These are phyloP conservation scores for Ormosia emarginata DNA, from an alignment of 306 rosid genomes.

Conservation along the genomic window DNA sequence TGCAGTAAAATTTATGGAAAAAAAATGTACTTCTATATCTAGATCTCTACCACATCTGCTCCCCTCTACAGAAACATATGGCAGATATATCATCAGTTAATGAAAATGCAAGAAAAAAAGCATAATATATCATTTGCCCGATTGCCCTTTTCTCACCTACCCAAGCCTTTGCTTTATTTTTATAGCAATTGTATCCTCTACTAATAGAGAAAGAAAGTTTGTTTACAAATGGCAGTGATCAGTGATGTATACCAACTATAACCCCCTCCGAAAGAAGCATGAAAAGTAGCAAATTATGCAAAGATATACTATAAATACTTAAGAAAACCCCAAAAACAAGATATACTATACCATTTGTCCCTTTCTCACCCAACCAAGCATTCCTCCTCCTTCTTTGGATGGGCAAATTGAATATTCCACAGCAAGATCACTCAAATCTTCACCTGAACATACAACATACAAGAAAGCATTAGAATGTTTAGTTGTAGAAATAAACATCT, in stretches of 20 bases:
- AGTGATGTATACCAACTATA: not conserved
- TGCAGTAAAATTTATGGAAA: not conserved
- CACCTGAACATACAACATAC: conserved; percentile 53
- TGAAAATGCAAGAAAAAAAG: not conserved
- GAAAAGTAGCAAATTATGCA: not conserved
- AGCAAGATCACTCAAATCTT: conserved; percentile 94
- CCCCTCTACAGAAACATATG: not conserved
- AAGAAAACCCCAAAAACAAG: conserved; percentile 6
- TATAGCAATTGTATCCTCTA: not conserved
- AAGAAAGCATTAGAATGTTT: conserved; percentile 1
- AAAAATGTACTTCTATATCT: not conserved
- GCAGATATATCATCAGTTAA: not conserved
- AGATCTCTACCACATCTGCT: not conserved
- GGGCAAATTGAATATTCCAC: conserved; percentile 79
- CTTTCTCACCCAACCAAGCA: conserved; percentile 96
- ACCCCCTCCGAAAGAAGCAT: not conserved
- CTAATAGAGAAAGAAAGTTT: not conserved
- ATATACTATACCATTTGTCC: conserved; percentile 77
- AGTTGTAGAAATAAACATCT: not conserved
- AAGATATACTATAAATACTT: not conserved
- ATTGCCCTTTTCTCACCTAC: not conserved
- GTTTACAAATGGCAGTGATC: not conserved
- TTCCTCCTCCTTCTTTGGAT: conserved; percentile 87
- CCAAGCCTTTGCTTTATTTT: not conserved
- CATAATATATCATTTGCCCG: not conserved